phyloP scores from a whole-genome alignment of 441 rosid species.

The Pelargonium cotyledonis region DNA sequence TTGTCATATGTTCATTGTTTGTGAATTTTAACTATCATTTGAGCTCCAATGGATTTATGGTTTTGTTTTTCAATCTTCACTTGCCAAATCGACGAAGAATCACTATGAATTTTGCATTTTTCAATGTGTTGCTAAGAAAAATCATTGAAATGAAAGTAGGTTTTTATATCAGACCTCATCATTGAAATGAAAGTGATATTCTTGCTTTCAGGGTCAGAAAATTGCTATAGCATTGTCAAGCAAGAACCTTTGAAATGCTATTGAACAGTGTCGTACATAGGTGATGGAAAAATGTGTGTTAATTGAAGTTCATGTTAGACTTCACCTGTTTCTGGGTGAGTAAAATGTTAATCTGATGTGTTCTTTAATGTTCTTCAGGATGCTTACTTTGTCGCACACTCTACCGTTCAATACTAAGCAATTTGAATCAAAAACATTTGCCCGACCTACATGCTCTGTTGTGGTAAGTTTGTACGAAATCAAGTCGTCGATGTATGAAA shows the following conservation, averaged over 20 bases:
- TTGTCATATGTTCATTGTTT: background rate
- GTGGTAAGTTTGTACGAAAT: constrained; percentile 38
- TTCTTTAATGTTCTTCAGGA: constrained; percentile 28
- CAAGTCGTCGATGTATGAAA: background rate
- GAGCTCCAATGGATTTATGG: no score
- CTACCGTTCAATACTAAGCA: constrained; percentile 38
- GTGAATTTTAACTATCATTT: no score
- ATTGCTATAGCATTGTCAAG: background rate
- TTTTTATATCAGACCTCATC: background rate
- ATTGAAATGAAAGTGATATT: background rate
- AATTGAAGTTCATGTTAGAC: background rate
- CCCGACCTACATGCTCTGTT: constrained; percentile 27
- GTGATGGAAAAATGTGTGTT: constrained; percentile 1
- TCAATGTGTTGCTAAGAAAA: no score
- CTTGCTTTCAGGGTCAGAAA: constrained; percentile 7
- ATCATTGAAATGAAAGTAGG: no score
- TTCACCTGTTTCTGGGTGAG: background rate
- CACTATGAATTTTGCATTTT: no score
- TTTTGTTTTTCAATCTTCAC: no score
- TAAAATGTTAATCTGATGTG: background rate
- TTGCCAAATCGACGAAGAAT: no score
- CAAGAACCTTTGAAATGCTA: background rate
- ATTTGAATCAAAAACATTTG: constrained; percentile 27
- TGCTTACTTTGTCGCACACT: constrained; percentile 51
- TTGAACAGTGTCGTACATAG: background rate